Evolutionary conservation across 768 basidiomycete genomes (phyloP), one percentile per base, ranked within the genome.

Genomic region (Lentinus brumalis): DNA sequence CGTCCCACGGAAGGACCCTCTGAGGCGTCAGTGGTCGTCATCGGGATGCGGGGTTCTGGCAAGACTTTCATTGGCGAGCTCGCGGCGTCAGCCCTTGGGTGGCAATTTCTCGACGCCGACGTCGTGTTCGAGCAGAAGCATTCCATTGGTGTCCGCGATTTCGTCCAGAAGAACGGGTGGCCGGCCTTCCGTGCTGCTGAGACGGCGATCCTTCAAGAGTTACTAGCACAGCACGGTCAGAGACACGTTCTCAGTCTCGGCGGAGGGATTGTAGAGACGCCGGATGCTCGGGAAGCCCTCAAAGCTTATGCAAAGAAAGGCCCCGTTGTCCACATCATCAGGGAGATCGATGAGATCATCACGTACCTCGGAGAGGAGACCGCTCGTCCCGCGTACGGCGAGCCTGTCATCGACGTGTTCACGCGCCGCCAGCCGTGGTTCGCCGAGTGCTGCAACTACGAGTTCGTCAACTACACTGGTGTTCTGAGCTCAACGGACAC

Each of bases 41-140:
- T 94, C 63, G 95, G 97, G 30, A 98, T 99, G 97, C 91, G 96
- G 16, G 97, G 97, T 11, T 91, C 94, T 1, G 97, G 97, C 32
- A 98, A 99, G 78, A 93, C 92, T 1, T 89, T 87, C 74, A 83
- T 98, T 60, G 94, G 96, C 15, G 78, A 82, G 56, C 77, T 95
- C 35, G 95, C 92, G 15, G 88, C 92, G 0, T 72, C 80, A 8
- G 77, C 86, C 2, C 82, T 98, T 12, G 83, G 83, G 2, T 89
- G 94, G 81, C 79, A 83, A 1, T 81, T 88, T 67, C 74, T 96
- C 67, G 97, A 99, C 66, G 95, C 95, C 41, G 97, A 99, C 67
- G 77, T 75, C 9, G 85, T 83, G 70, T 94, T 98, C 70, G 86
- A 83, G 62, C 77, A 80, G 44, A 82, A 88, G 58, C 79, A 88